Percentiles rank a stretch among this genome's conserved stretches.
Evolutionary conservation across 345 rosid species (phyloP).

Genomic region (Salix suchowensis): DNA sequence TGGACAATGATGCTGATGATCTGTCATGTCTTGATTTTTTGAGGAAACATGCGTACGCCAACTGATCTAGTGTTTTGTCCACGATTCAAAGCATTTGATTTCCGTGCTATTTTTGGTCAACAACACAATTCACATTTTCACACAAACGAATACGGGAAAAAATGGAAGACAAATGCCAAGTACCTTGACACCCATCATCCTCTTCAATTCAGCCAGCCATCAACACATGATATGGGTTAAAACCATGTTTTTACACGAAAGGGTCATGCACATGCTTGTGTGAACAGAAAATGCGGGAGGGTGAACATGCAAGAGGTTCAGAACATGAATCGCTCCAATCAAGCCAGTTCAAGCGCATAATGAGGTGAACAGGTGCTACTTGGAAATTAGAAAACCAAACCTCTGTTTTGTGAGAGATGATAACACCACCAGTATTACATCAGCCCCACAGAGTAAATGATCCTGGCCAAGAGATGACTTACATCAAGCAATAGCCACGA

Average conservation of each 20-base stretch:
- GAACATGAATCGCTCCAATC: not conserved
- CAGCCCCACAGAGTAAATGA: not conserved
- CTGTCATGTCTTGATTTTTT: no score
- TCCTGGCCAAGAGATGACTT: constrained; percentile 1
- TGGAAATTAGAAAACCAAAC: no score
- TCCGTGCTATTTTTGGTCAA: not conserved
- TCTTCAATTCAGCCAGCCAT: not conserved
- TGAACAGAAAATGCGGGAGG: not conserved
- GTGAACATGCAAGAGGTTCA: not conserved
- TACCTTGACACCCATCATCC: not conserved
- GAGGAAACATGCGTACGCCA: no score
- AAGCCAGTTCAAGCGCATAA: not conserved
- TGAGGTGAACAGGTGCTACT: not conserved
- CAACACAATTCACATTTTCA: not conserved
- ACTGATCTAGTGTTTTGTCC: no score
- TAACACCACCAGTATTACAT: not conserved
- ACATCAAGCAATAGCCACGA: constrained; percentile 8
- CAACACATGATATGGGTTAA: not conserved
- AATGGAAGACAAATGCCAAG: not conserved
- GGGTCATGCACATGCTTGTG: not conserved
- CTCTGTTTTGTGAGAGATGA: not conserved
- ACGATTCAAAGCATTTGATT: not conserved
- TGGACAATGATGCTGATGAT: no score
- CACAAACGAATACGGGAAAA: not conserved
- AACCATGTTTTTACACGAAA: not conserved